Base-by-base conservation (phyloP, 371 early-diverging fungal genomes). In the Zopfochytrium polystomum region DNA sequence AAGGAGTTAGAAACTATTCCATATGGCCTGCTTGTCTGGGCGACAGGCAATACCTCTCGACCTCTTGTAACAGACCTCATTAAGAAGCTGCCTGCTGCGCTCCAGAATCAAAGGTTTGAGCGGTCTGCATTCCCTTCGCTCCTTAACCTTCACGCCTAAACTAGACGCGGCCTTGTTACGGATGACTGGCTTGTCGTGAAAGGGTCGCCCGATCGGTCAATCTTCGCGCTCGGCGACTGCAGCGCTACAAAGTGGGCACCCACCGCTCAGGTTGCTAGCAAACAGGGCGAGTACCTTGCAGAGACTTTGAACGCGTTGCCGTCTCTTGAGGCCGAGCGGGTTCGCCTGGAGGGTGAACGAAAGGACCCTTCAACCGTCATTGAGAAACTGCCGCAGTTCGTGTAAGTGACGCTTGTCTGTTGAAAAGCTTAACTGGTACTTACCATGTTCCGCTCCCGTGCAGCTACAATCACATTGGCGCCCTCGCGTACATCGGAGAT, bases 1-100 rank as follows among this genome's bases (percentile, higher is more conserved):
- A 77, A 74, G 68, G 70, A 83, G 42, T 58, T 74, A 9, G 82
- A 83, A 26, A 77, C 70, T 5, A 87, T 92, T 38, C 92, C 92
- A 25, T 93, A 89, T 61, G 95, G 95, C 30, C 71, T 93, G 53
- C 75, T 93, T 32, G 93, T 93, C 7, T 95, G 96, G 94, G 93
- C 93, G 29, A 92, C 95, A 1, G 94, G 96, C 32, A 95, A 93
- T 71, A 90, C 91, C n/a, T 77, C 90, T 18, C 82, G 92, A 35
- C 89, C 92, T 3, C 73, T 92, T 31, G 80, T 90, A 52, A 70
- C 81, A 26, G 80, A 88, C 46, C 68, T 93, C 66, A 88, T 90
- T 78, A 75, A 80, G 60, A 80, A 84, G 65, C 70, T 90, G 11
- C 65, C 67, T 34, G 80, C 85, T 25, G 80, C 80, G 20, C 63